Base-by-base conservation (phyloP, 2,329 filamentous ascomycete genomes). In the Helotiales sp. region DNA sequence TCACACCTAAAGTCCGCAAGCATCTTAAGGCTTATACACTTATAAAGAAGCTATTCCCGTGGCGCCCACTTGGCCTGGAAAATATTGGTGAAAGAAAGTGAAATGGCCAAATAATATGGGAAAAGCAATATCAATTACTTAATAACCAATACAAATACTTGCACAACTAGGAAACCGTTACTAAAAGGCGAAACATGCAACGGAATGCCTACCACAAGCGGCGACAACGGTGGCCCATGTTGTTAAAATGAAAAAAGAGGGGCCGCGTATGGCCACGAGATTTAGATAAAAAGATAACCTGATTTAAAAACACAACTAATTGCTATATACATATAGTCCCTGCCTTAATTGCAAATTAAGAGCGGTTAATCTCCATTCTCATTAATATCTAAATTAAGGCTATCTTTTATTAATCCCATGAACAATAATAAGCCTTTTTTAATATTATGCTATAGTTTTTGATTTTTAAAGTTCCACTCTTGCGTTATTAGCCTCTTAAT, bases 141-240 rank as follows among this genome's bases (percentile, higher is more conserved):
- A 60, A 70, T 43, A 11, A 54, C 65, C 60, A 68, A 47, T 70
- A 71, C 61, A 69, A 69, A 61, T 70, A 70, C 63, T 67, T 70
- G 65, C 70, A 71, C 66, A 26, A 70, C 54, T 68, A 65, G 64
- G 63, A 67, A 47, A 71, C 65, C 43, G 65, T 68, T 61, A 52
- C 65, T 32, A 63, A 40, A 49, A 70, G 68, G 58, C 57, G 67
- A 15, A 57, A 28, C 64, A 63, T 8, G 49, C 67, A 64, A 58
- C 67, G 60, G 59, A 47, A 60, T 61, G 62, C 61, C 24, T 67
- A 67, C 24, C 49, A 47, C 43, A 20, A 47, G 43, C 43, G 43
- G 43, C 43, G 43, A 47, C 17, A 15, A n/a, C 43, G 43, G 43
- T 47, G 20, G 17, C 43, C 43, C 22, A 47, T 47, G 43, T 22